Conservation (phyloP, 2,329 filamentous ascomycete genomes). For the Leptographium galeiforme region DNA sequence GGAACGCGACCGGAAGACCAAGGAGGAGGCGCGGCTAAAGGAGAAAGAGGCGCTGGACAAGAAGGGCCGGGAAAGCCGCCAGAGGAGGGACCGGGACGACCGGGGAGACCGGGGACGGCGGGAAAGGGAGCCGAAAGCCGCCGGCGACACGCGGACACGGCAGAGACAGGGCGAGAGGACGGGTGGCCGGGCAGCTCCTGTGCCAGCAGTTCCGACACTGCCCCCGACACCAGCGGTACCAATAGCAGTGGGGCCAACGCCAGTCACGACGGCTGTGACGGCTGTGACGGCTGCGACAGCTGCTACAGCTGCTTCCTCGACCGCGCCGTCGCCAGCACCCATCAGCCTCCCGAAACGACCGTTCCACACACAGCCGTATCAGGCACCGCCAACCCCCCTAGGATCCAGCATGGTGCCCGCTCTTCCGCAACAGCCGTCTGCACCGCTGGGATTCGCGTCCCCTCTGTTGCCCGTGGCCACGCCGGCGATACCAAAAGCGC, state of each 20-base stretch:
- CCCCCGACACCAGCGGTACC: constrained; percentile 24
- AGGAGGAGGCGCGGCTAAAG: constrained; percentile 66
- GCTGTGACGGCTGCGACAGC: background rate
- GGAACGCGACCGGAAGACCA: constrained; percentile 70
- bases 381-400: background rate
- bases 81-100: constrained; percentile 31
- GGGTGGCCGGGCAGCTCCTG: constrained; percentile 25
- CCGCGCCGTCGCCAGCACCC: constrained; percentile 13
- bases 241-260: constrained; percentile 14
- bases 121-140: constrained; percentile 24
- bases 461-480: constrained; percentile 70
- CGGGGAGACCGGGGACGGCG: constrained; percentile 49
- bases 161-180: constrained; percentile 20
- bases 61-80: constrained; percentile 47
- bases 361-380: constrained; percentile 18
- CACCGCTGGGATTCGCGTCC: constrained; percentile 48
- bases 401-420: constrained; percentile 30
- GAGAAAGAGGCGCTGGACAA: constrained; percentile 58
- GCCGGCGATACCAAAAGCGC: constrained; percentile 68
- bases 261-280: too few species aligned
- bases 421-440: constrained; percentile 42
- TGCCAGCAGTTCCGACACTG: constrained; percentile 9
- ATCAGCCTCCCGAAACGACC: constrained; percentile 25
- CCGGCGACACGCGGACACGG: constrained; percentile 18
- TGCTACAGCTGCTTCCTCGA: constrained; percentile 15